Conservation (phyloP, 306 rosid genomes). For the Crataegus laevigata region DNA sequence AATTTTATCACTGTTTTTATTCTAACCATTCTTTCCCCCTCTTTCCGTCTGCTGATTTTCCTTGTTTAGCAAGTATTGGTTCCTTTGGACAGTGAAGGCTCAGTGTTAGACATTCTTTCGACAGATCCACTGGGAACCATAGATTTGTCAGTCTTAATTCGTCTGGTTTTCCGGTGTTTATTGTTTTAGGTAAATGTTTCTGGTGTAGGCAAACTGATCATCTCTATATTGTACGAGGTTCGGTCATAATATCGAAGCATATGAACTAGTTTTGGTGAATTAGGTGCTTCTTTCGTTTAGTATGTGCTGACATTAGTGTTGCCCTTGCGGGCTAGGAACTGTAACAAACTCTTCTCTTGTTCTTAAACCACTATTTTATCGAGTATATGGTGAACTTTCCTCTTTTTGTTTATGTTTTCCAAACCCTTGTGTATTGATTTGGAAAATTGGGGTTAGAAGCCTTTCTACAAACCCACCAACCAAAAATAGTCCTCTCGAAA, state of each 20-base stretch:
- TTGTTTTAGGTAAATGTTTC: constrained; percentile 7
- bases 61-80: constrained; percentile 9
- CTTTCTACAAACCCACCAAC: no score
- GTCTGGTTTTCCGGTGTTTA: constrained; percentile 1
- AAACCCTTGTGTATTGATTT: no score
- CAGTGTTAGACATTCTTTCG: constrained; percentile 13
- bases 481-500: no score
- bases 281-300: neutral
- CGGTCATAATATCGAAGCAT: neutral
- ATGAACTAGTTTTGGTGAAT: neutral
- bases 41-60: constrained; percentile 24
- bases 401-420: neutral
- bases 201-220: constrained; percentile 10
- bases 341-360: neutral
- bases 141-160: constrained; percentile 2
- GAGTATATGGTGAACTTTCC: neutral
- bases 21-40: constrained; percentile 34
- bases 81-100: constrained; percentile 16
- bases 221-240: neutral
- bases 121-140: constrained; percentile 10
- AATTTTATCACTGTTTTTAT: constrained; percentile 13
- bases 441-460: no score
- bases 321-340: neutral
- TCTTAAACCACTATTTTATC: neutral
- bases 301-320: neutral